Evolutionary conservation across 768 basidiomycete species (phyloP), one percentile per base, ranked within the genome.

Genomic region (Calocybe gangraenosa): DNA sequence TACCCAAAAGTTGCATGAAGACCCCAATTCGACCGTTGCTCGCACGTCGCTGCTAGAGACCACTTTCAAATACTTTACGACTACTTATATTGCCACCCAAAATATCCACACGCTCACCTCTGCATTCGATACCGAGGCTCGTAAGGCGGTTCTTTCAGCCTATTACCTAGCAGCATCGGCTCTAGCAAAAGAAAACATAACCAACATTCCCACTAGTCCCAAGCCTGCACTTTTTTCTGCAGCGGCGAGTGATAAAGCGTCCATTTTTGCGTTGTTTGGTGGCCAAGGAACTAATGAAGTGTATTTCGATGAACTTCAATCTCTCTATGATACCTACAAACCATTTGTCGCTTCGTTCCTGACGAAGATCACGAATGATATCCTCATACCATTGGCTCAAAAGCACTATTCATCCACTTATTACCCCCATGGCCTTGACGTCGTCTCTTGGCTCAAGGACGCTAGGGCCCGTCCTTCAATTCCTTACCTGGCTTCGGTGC

Each of bases 271-370:
- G 41, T 72, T 99, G 32, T 99, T 99, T 61, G 95, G 95, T 41
- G 96, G 96, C 11, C 96, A 99, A 66, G 96, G 96, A 47, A 91
- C 87, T 48, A 98, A 98, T 66, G 96, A 98, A 61, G 88, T 95
- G 48, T 99, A 98, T 71, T 92, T 97, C 63, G 90, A 95, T 63
- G 96, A 98, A 64, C 77, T 99, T 15, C 89, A 95, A 69, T 70
- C 74, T 40, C 82, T 98, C 41, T 93, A 89, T 67, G 87, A 96
- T 67, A 87, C 81, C 49, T 98, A 99, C 75, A 80, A 74, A 51
- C 86, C 93, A 9, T 95, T 92, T 60, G 82, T 97, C 52, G 69
- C 75, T 13, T 64, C 84, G 14, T 84, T 92, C 72, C 65, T 96
- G 51, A 58, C 70, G 21, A 70, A 71, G 31, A 66, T 91, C 54